These are phyloP conservation scores for Prunus yedoensis DNA, from an alignment of 331 rosid genomes.

Conservation along the genomic window DNA sequence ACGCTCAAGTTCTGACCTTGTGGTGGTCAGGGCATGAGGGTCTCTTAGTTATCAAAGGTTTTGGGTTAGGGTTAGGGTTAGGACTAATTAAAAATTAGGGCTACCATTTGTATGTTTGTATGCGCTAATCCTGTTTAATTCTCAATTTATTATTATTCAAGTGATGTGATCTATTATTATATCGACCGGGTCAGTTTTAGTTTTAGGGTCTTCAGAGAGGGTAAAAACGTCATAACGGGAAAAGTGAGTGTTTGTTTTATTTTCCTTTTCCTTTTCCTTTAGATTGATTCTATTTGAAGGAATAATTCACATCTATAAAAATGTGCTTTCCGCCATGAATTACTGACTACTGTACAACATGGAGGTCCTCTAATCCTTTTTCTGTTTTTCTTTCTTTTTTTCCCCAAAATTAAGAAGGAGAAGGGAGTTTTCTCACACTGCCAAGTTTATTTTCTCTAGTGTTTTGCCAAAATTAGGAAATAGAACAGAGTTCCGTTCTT, in stretches of 20 bases:
- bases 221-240: constrained; percentile 35
- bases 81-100: not conserved
- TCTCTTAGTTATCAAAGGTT: constrained; percentile 8
- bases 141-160: constrained; percentile 16
- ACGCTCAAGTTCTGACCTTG: constrained; percentile 64
- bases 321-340: not conserved
- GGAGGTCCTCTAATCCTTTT: no score
- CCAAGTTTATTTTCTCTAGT: no score
- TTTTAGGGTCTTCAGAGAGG: constrained; percentile 8
- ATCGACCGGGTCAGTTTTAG: not conserved
- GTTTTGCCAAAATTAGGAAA: no score
- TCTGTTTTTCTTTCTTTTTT: no score
- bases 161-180: not conserved
- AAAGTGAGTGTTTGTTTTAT: constrained; percentile 50
- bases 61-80: not conserved
- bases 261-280: not conserved
- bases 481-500: no score
- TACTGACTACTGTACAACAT: no score
- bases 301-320: not conserved
- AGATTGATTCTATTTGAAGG: constrained; percentile 16
- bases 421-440: no score
- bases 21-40: not conserved
- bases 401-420: no score
- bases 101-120: constrained; percentile 14
- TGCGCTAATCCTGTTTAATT: not conserved